phyloP scores from a whole-genome alignment of 2,329 filamentous ascomycete species.

The Fusarium staphyleae region DNA sequence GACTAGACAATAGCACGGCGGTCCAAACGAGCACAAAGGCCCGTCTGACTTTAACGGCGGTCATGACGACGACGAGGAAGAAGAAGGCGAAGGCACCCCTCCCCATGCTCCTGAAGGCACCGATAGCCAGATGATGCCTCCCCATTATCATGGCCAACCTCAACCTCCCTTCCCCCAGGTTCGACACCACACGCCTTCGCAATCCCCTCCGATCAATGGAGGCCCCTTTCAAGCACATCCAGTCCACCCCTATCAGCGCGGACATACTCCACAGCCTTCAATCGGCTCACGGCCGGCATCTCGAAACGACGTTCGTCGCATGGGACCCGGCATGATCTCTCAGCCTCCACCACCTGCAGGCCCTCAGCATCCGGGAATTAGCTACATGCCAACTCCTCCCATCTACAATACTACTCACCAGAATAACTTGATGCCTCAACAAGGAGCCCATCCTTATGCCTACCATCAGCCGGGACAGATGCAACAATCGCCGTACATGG shows the following conservation, averaged over 20 bases:
- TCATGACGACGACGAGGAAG: conserved; percentile 84
- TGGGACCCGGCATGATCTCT: conserved; percentile 76
- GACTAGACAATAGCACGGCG: conserved; percentile 72
- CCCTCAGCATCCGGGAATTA: conserved; percentile 67
- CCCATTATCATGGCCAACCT: conserved; percentile 70
- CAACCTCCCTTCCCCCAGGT: conserved; percentile 77
- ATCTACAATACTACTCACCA: conserved; percentile 73
- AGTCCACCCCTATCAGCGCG: conserved; percentile 59
- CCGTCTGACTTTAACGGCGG: conserved; percentile 90
- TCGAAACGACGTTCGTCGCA: conserved; percentile 77
- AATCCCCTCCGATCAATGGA: conserved; percentile 88
- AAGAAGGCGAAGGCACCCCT: conserved; percentile 73
- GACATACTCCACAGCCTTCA: conserved; percentile 81
- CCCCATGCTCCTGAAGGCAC: conserved; percentile 67
- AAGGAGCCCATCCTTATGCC: conserved; percentile 29
- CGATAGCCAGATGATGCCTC: conserved; percentile 69
- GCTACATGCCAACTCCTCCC: conserved; percentile 84
- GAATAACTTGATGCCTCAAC: conserved; percentile 35
- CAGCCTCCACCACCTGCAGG: conserved; percentile 64
- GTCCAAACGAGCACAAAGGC: conserved; percentile 94
- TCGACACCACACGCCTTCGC: conserved; percentile 81
- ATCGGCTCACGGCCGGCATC: conserved; percentile 74
- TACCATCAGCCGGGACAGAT: conserved; percentile 32
- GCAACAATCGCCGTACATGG: conserved; percentile 73
- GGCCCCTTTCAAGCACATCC: conserved; percentile 66